Percentiles rank a stretch among this genome's conserved stretches.
phyloP scores from a whole-genome alignment of 345 rosid species.

The Brassica nigra region DNA sequence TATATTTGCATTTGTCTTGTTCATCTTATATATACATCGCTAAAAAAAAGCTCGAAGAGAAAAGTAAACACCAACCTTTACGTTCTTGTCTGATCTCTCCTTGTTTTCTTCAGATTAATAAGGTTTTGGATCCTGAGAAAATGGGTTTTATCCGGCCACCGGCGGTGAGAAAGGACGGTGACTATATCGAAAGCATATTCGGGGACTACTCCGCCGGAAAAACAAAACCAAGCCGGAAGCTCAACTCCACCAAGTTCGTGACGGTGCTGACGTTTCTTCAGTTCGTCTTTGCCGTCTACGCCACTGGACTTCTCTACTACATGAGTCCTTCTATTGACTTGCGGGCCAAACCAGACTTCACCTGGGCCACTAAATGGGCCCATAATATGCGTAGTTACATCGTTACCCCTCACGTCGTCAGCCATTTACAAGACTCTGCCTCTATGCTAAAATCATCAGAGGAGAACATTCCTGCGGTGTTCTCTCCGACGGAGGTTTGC shows the following conservation, averaged over 20 bases:
- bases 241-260: constrained; percentile 61
- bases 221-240: constrained; percentile 45
- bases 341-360: constrained; percentile 74
- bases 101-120: constrained; percentile 12
- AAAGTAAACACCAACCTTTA: not conserved
- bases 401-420: constrained; percentile 61
- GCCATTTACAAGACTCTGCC: constrained; percentile 61
- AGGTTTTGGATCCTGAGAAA: constrained; percentile 42
- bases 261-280: constrained; percentile 77
- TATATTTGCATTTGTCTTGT: constrained; percentile 6
- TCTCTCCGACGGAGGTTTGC: constrained; percentile 59
- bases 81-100: constrained; percentile 9
- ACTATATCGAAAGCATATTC: constrained; percentile 73
- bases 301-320: constrained; percentile 84
- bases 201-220: constrained; percentile 59
- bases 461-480: constrained; percentile 16
- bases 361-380: constrained; percentile 87
- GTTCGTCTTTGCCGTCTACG: constrained; percentile 83
- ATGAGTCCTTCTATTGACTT: constrained; percentile 87
- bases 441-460: constrained; percentile 43
- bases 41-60: constrained; percentile 35
- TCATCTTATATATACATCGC: constrained; percentile 38
- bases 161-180: constrained; percentile 63
- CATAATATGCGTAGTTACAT: constrained; percentile 71
- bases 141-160: constrained; percentile 74